These are phyloP conservation scores for Recurvomyces mirabilis DNA, from an alignment of 495 filamentous ascomycete genomes.

Conservation along the genomic window DNA sequence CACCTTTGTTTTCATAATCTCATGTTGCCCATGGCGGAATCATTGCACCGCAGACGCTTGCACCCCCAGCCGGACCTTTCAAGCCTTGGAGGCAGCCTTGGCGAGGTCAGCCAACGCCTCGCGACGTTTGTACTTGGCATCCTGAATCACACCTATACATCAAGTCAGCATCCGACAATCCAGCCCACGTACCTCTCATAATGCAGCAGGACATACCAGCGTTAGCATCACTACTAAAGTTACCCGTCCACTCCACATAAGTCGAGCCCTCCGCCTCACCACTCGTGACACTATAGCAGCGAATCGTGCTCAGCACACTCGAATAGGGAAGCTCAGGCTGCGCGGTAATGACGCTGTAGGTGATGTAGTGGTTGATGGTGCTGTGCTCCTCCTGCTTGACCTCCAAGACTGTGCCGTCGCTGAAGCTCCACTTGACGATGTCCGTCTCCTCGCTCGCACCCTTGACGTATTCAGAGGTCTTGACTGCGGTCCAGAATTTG, in stretches of 20 bases:
- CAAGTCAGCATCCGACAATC: constrained; percentile 10
- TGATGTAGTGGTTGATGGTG: constrained; percentile 58
- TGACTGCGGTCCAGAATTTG: constrained; percentile 48
- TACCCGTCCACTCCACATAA: constrained; percentile 52
- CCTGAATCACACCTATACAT: constrained; percentile 49
- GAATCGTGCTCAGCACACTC: constrained; percentile 50
- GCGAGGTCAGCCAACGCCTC: constrained; percentile 55
- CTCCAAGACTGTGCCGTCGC: constrained; percentile 50
- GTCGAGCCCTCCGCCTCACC: constrained; percentile 49
- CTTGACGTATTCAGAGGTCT: constrained; percentile 46
- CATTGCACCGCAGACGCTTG: too few relatives aligned
- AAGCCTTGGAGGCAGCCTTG: constrained; percentile 36
- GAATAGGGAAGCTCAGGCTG: constrained; percentile 49
- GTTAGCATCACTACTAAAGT: constrained; percentile 58
- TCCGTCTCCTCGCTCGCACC: constrained; percentile 50
- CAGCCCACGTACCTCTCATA: background rate
- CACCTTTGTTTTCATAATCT: too few relatives aligned
- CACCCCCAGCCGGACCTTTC: too few relatives aligned
- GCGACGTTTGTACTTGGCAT: constrained; percentile 61
- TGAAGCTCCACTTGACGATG: constrained; percentile 52
- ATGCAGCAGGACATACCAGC: constrained; percentile 38
- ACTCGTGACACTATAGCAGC: constrained; percentile 47
- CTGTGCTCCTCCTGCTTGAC: constrained; percentile 65
- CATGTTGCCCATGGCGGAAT: too few relatives aligned
- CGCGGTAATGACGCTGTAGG: constrained; percentile 53